Conservation (phyloP, 2,329 filamentous ascomycete species). For the Fusarium xylarioides region DNA sequence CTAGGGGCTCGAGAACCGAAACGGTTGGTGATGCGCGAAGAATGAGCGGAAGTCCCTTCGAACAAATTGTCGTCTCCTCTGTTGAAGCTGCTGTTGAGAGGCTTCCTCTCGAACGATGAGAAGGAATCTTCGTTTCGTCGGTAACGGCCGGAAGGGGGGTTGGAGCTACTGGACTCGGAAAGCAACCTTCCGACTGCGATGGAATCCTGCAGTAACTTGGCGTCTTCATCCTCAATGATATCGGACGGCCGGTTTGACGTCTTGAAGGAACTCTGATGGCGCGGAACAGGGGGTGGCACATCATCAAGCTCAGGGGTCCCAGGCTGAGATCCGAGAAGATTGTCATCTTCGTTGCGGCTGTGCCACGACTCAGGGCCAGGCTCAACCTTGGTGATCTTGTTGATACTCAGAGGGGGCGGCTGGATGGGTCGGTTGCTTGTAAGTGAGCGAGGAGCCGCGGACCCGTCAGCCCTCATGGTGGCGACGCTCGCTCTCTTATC, state of each 20-base stretch:
- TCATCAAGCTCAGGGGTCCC: constrained; percentile 52
- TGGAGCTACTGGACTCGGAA: constrained; percentile 35
- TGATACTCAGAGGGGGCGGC: constrained; percentile 60
- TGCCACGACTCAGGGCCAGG: constrained; percentile 59
- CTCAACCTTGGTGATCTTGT: constrained; percentile 56
- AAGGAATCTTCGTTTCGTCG: constrained; percentile 54
- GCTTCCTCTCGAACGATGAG: constrained; percentile 44
- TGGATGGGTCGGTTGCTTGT: constrained; percentile 54
- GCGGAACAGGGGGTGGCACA: constrained; percentile 52
- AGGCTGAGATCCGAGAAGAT: constrained; percentile 54
- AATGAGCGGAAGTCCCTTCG: constrained; percentile 55
- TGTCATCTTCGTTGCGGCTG: constrained; percentile 59
- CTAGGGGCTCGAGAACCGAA: constrained; percentile 48
- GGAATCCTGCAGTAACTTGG: constrained; percentile 62
- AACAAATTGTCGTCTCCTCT: constrained; percentile 67
- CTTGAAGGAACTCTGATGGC: constrained; percentile 49
- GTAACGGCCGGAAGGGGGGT: constrained; percentile 43
- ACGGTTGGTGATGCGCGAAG: constrained; percentile 50
- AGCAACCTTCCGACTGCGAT: constrained; percentile 60
- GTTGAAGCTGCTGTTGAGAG: constrained; percentile 44
- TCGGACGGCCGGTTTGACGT: constrained; percentile 49
- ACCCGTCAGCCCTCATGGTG: constrained; percentile 56
- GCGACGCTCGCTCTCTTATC: constrained; percentile 63
- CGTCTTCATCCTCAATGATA: constrained; percentile 61
- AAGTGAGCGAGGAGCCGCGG: constrained; percentile 54